Evolutionary conservation across 441 rosid species (phyloP).

Genomic region (Bocquillonia castaneifolia): DNA sequence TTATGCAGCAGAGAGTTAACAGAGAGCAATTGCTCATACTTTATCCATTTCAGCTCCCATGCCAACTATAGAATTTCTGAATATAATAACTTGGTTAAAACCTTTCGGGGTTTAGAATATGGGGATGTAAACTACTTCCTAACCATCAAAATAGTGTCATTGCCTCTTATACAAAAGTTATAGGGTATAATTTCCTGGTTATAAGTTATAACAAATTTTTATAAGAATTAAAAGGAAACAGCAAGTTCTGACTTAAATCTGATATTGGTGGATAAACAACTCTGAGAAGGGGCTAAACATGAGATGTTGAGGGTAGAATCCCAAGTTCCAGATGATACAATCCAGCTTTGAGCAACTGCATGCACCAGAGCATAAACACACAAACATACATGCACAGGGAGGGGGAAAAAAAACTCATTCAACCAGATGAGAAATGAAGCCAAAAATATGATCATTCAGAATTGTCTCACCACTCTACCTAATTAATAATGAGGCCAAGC

Average conservation of each 20-base stretch:
- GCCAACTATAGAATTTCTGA: not conserved
- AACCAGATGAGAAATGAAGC: not conserved
- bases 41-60: not conserved
- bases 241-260: not conserved
- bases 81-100: not conserved
- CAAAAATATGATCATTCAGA: not conserved
- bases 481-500: not conserved
- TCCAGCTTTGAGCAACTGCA: not conserved
- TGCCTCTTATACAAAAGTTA: no score
- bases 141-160: not conserved
- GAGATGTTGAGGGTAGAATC: no score
- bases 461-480: not conserved
- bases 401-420: not conserved
- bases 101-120: not conserved
- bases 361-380: not conserved
- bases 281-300: not conserved
- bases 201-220: not conserved
- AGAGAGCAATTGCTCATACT: not conserved
- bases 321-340: not conserved
- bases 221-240: not conserved
- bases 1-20: not conserved
- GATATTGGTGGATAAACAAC: not conserved
- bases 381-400: not conserved
- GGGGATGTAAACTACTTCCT: not conserved
- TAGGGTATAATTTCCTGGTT: not conserved